Percentiles rank a stretch among this genome's conserved stretches.
Evolutionary conservation across 257 asterid species (phyloP).

Genomic region (Nicotiana obtusifolia): DNA sequence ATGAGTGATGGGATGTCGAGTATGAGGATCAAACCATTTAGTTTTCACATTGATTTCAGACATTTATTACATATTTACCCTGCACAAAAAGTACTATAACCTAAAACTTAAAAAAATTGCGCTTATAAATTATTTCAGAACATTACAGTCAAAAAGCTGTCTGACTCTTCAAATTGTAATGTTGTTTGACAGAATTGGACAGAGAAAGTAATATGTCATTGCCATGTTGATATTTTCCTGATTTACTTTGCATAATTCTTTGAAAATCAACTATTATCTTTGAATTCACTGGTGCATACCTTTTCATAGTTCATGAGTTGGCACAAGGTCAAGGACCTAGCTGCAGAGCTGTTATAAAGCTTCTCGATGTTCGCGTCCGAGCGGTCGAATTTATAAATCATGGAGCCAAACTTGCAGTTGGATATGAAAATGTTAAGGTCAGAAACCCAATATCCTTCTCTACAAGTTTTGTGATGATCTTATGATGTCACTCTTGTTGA

Average conservation of each 20-base stretch:
- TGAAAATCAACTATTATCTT: neutral
- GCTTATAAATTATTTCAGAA: neutral
- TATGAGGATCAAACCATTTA: neutral
- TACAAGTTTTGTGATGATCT: neutral
- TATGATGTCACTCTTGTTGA: neutral
- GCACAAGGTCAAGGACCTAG: conserved; percentile 54
- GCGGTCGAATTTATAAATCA: conserved; percentile 47
- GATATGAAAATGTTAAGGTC: conserved; percentile 67
- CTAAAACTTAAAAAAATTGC: neutral
- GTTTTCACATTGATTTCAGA: neutral
- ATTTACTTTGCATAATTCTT: neutral
- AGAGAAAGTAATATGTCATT: conserved; percentile 9
- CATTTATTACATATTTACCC: neutral
- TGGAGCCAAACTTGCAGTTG: conserved; percentile 65
- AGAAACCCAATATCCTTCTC: conserved; percentile 14
- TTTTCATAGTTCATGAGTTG: conserved; percentile 50
- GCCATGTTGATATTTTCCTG: neutral
- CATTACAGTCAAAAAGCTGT: neutral
- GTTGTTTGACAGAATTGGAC: neutral
- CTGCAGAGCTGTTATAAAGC: conserved; percentile 60
- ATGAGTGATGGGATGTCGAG: neutral
- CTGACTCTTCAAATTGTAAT: neutral
- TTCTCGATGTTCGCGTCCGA: conserved; percentile 54
- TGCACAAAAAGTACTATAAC: neutral
- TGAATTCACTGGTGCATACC: conserved; percentile 14